These are phyloP conservation scores for Aspergillus sp. DNA, from an alignment of 2,329 filamentous ascomycete genomes.

Conservation along the genomic window DNA sequence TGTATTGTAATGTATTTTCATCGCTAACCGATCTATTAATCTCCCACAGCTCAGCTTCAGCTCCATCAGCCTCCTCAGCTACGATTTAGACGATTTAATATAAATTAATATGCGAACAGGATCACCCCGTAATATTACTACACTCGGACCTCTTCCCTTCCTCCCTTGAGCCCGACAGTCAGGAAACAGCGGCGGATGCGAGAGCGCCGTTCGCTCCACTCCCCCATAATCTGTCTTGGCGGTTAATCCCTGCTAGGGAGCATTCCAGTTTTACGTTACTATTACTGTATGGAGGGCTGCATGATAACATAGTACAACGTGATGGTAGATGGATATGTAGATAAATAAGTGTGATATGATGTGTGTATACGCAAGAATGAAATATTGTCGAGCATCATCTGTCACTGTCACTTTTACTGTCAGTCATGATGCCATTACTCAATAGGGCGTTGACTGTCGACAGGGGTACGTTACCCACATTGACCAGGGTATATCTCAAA, in stretches of 20 bases:
- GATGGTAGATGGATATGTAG: not conserved
- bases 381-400: not conserved
- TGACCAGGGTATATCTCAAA: constrained; percentile 32
- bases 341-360: not conserved
- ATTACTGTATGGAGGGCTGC: not conserved
- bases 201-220: constrained; percentile 30
- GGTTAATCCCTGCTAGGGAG: constrained; percentile 4
- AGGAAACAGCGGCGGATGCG: constrained; percentile 31
- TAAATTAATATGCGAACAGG: not conserved
- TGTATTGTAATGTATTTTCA: too few relatives aligned
- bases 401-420: constrained; percentile 1
- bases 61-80: too few relatives aligned
- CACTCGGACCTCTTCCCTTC: not conserved
- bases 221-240: constrained; percentile 4
- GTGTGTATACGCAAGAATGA: not conserved
- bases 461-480: constrained; percentile 21
- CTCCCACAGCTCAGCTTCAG: too few relatives aligned
- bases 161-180: constrained; percentile 26
- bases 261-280: not conserved
- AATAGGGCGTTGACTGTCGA: constrained; percentile 12
- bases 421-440: constrained; percentile 8
- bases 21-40: too few relatives aligned
- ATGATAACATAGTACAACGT: too few relatives aligned
- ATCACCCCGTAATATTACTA: too few relatives aligned
- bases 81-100: too few relatives aligned